Base-by-base conservation (phyloP, 768 basidiomycete species). In the Russula sp. region DNA sequence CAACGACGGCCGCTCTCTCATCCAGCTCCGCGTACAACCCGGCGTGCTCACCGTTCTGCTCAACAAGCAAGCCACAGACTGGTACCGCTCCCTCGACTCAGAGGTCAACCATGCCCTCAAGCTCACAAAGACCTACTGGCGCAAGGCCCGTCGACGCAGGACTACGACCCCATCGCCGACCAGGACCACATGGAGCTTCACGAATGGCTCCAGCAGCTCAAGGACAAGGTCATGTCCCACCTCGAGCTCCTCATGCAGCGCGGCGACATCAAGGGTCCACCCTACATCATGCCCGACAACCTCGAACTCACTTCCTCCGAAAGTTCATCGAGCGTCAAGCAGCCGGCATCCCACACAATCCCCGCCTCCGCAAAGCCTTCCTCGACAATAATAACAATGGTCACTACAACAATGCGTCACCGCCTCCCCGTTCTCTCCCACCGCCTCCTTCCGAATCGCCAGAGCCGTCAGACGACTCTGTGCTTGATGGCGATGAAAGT, bases 161-260 rank as follows among this genome's bases (percentile, higher is more conserved):
- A 91, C 76, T 92, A 89, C 75, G 88, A 92, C 72, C 84, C 88
- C 57, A 84, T 87, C 55, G 90, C 90, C 1, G 90, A 92, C 78
- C 90, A 90, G 73, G 90, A 92, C 72, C 90, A 92, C 71, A 92
- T 92, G 89, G 90, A 92, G 72, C 76, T 92, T 24, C 90, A 92
- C 70, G 90, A 92, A 72, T 92, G 90, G 90, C 77, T 92, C 2
- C 90, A 92, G 70, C 90, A 91, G 73, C 79, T 92, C 69, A 92
- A 92, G 74, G 90, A 92, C 75, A 92, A 90, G 75, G 90, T n/a
- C n/a, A n/a, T n/a, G n/a, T 88, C 89, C 53, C 89, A 92, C 75
- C 80, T 92, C 51, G 90, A 92, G 73, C 80, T 91, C 2, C 84
- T 91, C 69, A 91, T 92, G 87, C 90, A 91, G 72, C n/a, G 91